These are phyloP conservation scores for Solanum lycopersicoides DNA, from an alignment of 257 asterid genomes.

Conservation along the genomic window DNA sequence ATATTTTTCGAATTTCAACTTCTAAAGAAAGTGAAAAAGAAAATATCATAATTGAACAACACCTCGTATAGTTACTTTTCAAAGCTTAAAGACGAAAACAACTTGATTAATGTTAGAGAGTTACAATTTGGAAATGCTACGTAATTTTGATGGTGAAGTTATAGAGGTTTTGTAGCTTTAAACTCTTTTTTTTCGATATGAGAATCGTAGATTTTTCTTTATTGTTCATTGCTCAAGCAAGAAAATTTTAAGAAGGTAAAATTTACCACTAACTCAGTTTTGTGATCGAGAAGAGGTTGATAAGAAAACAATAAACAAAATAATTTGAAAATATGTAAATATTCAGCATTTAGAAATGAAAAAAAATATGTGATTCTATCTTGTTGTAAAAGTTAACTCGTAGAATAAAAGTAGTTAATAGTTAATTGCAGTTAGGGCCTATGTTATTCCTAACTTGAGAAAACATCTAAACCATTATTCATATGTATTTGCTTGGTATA, in stretches of 20 bases:
- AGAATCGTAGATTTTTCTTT: too few relatives aligned
- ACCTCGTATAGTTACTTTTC: neutral
- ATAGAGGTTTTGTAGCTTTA: neutral
- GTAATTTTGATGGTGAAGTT: neutral
- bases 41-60: too few relatives aligned
- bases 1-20: too few relatives aligned
- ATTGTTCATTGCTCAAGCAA: neutral
- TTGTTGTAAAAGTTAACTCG: neutral
- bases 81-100: neutral
- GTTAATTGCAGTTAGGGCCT: neutral
- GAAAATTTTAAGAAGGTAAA: accelerated
- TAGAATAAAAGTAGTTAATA: neutral
- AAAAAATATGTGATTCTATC: neutral
- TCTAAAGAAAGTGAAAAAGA: neutral
- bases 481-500: neutral
- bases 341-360: neutral
- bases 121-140: neutral
- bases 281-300: accelerated
- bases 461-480: neutral
- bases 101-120: neutral
- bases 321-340: neutral
- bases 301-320: too few relatives aligned
- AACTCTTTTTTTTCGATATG: too few relatives aligned
- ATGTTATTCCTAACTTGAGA: neutral
- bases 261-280: too few relatives aligned